phyloP scores from a whole-genome alignment of 179 eudicot species.

The Vitellaria paradoxa region DNA sequence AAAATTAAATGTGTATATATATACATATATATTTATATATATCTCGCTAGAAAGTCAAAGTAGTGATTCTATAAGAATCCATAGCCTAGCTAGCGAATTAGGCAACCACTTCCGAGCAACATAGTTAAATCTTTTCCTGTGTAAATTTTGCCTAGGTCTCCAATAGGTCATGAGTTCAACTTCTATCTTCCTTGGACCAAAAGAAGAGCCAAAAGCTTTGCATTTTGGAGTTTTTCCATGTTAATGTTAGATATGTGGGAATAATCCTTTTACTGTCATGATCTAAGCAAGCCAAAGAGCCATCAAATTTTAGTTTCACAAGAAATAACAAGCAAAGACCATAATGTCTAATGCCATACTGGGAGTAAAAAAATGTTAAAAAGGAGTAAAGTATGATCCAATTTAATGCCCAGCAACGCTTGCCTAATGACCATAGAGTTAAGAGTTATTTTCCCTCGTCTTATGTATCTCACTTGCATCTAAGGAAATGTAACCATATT shows the following conservation, averaged over 20 bases:
- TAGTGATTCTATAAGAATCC: neutral
- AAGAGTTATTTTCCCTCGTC: neutral
- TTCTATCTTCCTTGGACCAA: neutral
- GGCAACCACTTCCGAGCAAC: neutral
- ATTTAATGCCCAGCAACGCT: neutral
- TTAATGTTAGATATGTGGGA: no score
- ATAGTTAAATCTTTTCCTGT: no score
- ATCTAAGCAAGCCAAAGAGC: neutral
- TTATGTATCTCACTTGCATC: neutral
- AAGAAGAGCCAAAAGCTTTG: neutral
- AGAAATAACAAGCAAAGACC: no score
- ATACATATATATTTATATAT: no score
- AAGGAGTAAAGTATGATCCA: no score
- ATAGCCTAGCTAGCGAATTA: neutral
- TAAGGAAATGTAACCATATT: no score
- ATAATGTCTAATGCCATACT: neutral
- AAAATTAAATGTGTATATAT: no score
- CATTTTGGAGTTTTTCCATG: neutral
- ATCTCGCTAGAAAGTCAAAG: no score
- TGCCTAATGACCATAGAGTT: constrained; percentile 4
- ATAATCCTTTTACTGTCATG: neutral
- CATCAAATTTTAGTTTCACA: neutral
- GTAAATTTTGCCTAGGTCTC: neutral
- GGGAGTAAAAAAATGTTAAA: neutral
- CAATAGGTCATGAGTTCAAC: neutral